phyloP scores from a whole-genome alignment of 2,329 filamentous ascomycete genomes.

The Venturia effusa region DNA sequence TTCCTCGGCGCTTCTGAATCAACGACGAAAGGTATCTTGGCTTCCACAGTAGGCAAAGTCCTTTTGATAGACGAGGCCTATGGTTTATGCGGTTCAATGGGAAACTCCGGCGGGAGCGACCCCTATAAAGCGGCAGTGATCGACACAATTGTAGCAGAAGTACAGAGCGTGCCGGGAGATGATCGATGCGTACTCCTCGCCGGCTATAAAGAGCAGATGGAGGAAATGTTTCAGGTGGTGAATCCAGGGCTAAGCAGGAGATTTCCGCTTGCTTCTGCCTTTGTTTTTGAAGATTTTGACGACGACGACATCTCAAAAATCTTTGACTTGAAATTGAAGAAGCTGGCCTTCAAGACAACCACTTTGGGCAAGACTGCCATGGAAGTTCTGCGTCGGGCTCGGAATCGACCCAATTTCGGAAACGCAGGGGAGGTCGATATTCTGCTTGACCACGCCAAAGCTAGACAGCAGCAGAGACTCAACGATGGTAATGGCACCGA shows the following conservation, averaged over 20 bases:
- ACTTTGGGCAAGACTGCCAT: constrained; percentile 44
- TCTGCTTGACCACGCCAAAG: constrained; percentile 49
- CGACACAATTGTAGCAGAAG: constrained; percentile 63
- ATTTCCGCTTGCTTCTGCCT: constrained; percentile 53
- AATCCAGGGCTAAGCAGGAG: constrained; percentile 59
- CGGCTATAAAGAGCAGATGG: constrained; percentile 60
- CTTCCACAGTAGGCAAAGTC: constrained; percentile 57
- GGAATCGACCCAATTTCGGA: constrained; percentile 56
- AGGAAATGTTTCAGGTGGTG: constrained; percentile 60
- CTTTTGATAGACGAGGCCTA: constrained; percentile 76
- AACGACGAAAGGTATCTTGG: constrained; percentile 62
- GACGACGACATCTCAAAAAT: constrained; percentile 48
- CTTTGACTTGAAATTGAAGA: constrained; percentile 50
- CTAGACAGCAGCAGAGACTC: constrained; percentile 36
- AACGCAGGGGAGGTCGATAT: constrained; percentile 68
- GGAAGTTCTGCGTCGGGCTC: constrained; percentile 48
- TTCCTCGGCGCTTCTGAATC: constrained; percentile 56
- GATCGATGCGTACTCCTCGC: constrained; percentile 62
- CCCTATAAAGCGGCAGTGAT: constrained; percentile 53
- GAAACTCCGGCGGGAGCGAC: constrained; percentile 29
- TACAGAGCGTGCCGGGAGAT: constrained; percentile 59
- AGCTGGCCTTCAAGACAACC: constrained; percentile 43
- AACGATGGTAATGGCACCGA: constrained; percentile 18
- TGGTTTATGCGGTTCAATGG: constrained; percentile 41
- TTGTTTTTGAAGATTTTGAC: constrained; percentile 58